phyloP scores from a whole-genome alignment of 768 basidiomycete species.

The Leccinum subtestaceum region DNA sequence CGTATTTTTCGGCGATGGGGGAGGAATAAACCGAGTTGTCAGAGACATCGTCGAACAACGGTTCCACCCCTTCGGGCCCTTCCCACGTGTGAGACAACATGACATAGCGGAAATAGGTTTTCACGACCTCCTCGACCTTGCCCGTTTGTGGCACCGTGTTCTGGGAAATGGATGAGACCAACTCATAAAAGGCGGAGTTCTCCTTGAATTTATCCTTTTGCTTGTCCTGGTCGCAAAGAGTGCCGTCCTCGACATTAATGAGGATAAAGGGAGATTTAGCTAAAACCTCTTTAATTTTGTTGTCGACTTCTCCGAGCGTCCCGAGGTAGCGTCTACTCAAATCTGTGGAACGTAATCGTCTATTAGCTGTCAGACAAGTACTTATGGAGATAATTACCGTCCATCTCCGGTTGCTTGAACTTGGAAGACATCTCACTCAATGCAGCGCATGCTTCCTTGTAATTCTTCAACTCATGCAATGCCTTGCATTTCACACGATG shows the following conservation, averaged over 20 bases:
- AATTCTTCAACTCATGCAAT: not conserved
- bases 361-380: not conserved
- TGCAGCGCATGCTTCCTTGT: not conserved
- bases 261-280: conserved; percentile 8
- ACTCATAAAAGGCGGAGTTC: not conserved
- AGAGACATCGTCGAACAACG: conserved; percentile 8
- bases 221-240: conserved; percentile 1
- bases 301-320: not conserved
- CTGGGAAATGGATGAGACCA: conserved; percentile 7
- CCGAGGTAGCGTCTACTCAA: not conserved
- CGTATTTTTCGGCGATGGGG: not conserved
- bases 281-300: not conserved
- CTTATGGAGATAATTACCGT: not conserved
- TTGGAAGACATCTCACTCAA: not conserved
- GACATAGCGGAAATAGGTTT: conserved; percentile 11
- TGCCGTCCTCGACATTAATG: conserved; percentile 8
- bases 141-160: not conserved
- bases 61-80: conserved; percentile 1
- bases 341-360: not conserved
- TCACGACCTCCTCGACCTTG: conserved; percentile 1
- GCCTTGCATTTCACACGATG: conserved; percentile 1
- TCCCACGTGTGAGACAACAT: conserved; percentile 21
- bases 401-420: not conserved
- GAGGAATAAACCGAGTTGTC: not conserved
- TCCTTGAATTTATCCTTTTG: conserved; percentile 3